Evolutionary conservation across 1,284 basidiomycete species (phyloP).

Genomic region (Inonotus obliquus): DNA sequence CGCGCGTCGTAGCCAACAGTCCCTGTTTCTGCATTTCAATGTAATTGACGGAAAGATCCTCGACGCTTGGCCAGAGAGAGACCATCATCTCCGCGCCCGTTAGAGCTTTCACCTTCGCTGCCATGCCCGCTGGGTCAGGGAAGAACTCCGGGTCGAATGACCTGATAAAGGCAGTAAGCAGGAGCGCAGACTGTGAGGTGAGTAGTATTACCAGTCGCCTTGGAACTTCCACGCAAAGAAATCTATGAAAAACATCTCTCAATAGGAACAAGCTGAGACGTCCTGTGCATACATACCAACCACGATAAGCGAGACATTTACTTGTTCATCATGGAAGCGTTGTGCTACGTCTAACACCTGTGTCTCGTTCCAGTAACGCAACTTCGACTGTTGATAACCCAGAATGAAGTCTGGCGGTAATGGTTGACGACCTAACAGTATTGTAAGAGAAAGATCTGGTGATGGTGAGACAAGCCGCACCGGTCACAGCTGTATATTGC

Average conservation of each 20-base stretch:
- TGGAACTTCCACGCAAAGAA: conserved; percentile 41
- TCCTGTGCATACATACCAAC: conserved; percentile 27
- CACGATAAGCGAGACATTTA: conserved; percentile 37
- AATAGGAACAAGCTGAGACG: background rate
- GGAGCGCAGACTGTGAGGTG: background rate
- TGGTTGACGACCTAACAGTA: conserved; percentile 32
- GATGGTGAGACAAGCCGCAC: conserved; percentile 16
- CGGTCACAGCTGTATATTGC: conserved; percentile 38
- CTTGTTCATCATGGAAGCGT: conserved; percentile 36
- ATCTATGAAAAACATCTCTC: conserved; percentile 23
- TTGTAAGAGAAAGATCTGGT: background rate
- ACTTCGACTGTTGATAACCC: conserved; percentile 39
- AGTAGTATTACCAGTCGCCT: conserved; percentile 32
- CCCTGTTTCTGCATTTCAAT: conserved; percentile 32
- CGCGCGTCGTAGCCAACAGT: conserved; percentile 34
- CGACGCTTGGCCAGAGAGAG: conserved; percentile 39
- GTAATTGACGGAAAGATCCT: conserved; percentile 37
- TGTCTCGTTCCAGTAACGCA: conserved; percentile 38
- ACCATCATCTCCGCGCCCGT: conserved; percentile 44
- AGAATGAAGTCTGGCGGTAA: conserved; percentile 36
- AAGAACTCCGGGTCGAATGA: conserved; percentile 36
- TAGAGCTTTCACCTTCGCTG: conserved; percentile 33
- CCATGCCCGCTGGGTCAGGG: conserved; percentile 36
- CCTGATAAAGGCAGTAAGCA: conserved; percentile 20
- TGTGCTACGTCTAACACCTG: conserved; percentile 36